These are phyloP conservation scores for Pythium rishiriense DNA, from an alignment of 352 stramenopile species.

Conservation along the genomic window DNA sequence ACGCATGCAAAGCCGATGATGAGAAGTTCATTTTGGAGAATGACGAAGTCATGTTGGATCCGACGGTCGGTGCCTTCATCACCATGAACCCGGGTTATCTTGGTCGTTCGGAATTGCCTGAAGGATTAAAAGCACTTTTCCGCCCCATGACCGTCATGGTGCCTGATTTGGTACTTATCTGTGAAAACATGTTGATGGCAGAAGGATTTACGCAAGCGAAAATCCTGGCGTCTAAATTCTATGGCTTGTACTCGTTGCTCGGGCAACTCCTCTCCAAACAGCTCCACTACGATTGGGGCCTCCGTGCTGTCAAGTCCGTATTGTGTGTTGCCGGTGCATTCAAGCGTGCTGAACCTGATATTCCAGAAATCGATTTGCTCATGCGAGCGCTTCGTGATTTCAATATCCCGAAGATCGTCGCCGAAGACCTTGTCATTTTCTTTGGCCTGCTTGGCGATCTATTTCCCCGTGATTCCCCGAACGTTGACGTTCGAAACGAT, in stretches of 20 bases:
- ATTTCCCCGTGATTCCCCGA: constrained; percentile 89
- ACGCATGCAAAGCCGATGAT: constrained; percentile 94
- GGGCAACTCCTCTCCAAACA: constrained; percentile 94
- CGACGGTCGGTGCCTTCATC: constrained; percentile 94
- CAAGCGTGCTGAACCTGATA: constrained; percentile 93
- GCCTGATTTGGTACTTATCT: constrained; percentile 95
- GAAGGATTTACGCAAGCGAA: constrained; percentile 95
- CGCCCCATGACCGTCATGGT: constrained; percentile 97
- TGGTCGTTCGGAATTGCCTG: constrained; percentile 92
- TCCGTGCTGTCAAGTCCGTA: constrained; percentile 95
- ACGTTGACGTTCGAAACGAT: constrained; percentile 89
- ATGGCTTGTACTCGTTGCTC: constrained; percentile 93
- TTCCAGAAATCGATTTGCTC: constrained; percentile 91
- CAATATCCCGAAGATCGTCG: constrained; percentile 97
- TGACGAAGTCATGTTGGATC: constrained; percentile 91
- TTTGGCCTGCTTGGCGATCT: constrained; percentile 94
- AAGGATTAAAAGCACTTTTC: constrained; percentile 95
- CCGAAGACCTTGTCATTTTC: constrained; percentile 95
- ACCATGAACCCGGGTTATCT: constrained; percentile 98
- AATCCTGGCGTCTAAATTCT: constrained; percentile 95
- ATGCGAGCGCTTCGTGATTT: constrained; percentile 97
- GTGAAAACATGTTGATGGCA: constrained; percentile 97
- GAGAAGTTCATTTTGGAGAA: constrained; percentile 94
- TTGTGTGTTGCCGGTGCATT: constrained; percentile 93
- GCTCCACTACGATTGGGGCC: constrained; percentile 95